These are phyloP conservation scores for Teratosphaeria gauchensis DNA, from an alignment of 2,329 filamentous ascomycete species.

Conservation along the genomic window DNA sequence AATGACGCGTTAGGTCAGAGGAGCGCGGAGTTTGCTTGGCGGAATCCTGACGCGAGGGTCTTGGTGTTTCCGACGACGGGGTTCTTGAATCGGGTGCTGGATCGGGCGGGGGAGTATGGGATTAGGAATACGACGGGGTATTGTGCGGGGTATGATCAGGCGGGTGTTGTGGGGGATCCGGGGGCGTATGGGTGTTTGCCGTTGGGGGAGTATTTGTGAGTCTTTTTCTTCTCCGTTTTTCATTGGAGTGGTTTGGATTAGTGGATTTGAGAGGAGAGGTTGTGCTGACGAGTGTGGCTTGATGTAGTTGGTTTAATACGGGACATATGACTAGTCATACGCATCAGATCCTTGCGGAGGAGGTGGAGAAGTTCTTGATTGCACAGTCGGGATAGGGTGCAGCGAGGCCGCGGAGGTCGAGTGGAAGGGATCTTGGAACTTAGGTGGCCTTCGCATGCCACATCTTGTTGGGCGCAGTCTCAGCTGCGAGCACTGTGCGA, in stretches of 20 bases:
- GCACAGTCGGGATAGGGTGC: background rate
- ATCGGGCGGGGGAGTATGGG: conserved; percentile 32
- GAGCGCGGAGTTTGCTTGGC: conserved; percentile 25
- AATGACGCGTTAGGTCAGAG: conserved; percentile 31
- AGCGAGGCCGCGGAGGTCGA: background rate
- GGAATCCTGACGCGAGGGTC: conserved; percentile 26
- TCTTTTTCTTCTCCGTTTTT: background rate
- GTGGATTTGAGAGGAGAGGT: background rate
- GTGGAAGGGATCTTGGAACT: background rate
- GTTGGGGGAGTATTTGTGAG: conserved; percentile 6
- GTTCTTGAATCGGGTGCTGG: conserved; percentile 34
- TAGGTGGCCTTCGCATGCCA: too few relatives aligned
- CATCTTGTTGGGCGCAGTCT: too few relatives aligned
- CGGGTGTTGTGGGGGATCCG: conserved; percentile 36
- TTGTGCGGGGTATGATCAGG: conserved; percentile 37
- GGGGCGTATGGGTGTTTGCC: conserved; percentile 37
- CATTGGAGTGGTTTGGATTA: background rate
- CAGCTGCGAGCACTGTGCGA: too few relatives aligned
- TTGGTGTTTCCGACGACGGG: conserved; percentile 38
- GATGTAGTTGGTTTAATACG: conserved; percentile 4
- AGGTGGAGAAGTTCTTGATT: conserved; percentile 2
- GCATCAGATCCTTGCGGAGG: conserved; percentile 3
- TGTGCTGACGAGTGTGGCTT: background rate
- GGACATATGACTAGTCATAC: conserved; percentile 6
- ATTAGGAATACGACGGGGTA: conserved; percentile 39